Evolutionary conservation across 2,329 filamentous ascomycete genomes (phyloP), one percentile per base, ranked within the genome.

Genomic region (Fusarium albosuccineum): DNA sequence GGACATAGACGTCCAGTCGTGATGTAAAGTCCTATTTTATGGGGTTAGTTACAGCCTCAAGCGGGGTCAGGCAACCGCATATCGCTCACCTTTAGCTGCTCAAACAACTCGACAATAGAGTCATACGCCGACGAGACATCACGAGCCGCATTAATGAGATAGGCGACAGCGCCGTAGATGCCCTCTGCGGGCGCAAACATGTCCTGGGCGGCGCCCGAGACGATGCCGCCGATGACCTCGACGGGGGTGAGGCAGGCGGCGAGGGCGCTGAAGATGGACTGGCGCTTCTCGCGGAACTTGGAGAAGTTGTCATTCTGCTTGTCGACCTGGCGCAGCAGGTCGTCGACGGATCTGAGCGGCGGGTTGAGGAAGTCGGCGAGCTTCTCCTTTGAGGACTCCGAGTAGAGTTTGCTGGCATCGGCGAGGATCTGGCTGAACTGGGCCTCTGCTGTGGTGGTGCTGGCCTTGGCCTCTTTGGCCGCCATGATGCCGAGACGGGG

Each of bases 71-170:
- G 13, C 45, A 11, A 33, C 30, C 8, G 30, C 27, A 52, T 49
- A 48, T 45, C 22, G 50, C 69, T 60, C 59, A 78, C 78, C 65
- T 80, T 76, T 10, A 83, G 68, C 33, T 78, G 76, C 10, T 76
- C 76, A 68, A 85, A 81, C 26, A 85, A 68, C 46, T 81, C 80
- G 3, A 80, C 66, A 7, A 85, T 84, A 6, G 77, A 77, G 66
- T 85, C 80, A 48, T 85, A 84, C 8, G 77, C 76, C 1, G 78
- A 70, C 1, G 81, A 82, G 14, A 84, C 82, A 50, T 82, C 78
- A 17, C 78, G 78, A 2, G 82, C 83, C 9, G 82, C 81, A 34
- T 76, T 76, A 16, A 85, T 75, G 9, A 85, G 72, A 55, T 82
- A 80, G 13, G 77, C 69, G 2, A 82, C 80, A 8, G 82, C 82